Evolutionary conservation across 2,329 filamentous ascomycete species (phyloP), one percentile per base, ranked within the genome.

Genomic region (Metarhizium brunneum): DNA sequence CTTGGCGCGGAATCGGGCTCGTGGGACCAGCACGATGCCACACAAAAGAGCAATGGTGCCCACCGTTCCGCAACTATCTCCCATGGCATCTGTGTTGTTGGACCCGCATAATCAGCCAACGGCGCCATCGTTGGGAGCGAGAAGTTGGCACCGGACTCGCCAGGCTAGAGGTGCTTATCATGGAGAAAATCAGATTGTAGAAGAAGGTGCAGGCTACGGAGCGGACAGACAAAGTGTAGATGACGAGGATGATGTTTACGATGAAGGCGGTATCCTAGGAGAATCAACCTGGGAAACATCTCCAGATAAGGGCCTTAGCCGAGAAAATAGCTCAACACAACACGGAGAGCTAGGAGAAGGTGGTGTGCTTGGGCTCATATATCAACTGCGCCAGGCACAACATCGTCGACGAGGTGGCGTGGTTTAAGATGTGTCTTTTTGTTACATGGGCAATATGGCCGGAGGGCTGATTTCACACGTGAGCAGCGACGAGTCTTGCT

Each of bases 71-170:
- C 71, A 76, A 52, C 73, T 80, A 4, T 87, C 84, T 10, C 86
- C 86, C 4, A 85, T 88, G 79, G 82, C 84, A 18, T 90, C 87
- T 1, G 81, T 88, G 60, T 75, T 92, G 2, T 75, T 92, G 2
- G 88, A 92, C 68, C 84, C 87, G 2, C 87, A 88, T 64, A 85
- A 92, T 58, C 87, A 91, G 58, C 87, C 87, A 6, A 74, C 77
- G 1, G 72, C 73, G 2, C 75, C 78, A 10, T 72, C 73, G 5
- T 67, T 74, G 40, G 71, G 72, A 2, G 70, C 64, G 18, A 74
- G 76, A 43, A 80, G 76, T 52, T 64, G 73, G n/a, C 73, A 81
- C 57, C 70, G 74, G 53, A 68, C 70, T 14, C 76, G 78, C 25
- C 69, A 72, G 60, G 63, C 75, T 62, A 72, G 72, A 56, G 70